A percentile compares a stretch with the other conserved stretches of the same genome.
Conservation (phyloP, 768 basidiomycete genomes). For the Hericium coralloides region DNA sequence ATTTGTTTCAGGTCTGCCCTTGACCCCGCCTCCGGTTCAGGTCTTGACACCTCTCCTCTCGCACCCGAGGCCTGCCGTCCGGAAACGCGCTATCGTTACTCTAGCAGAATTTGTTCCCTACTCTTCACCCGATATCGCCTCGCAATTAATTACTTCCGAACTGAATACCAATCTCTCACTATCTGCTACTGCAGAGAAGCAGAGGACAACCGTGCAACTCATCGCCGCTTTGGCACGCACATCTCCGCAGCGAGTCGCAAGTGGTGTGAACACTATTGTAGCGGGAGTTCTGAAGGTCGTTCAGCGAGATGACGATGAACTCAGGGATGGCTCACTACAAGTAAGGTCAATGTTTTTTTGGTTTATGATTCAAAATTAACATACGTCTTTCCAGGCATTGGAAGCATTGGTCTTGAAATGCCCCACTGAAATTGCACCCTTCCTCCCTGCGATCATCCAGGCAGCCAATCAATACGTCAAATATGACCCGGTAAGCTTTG, state of each 20-base stretch:
- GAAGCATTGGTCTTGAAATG: conserved; percentile 81
- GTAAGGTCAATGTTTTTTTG: conserved; percentile 23
- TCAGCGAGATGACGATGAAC: conserved; percentile 73
- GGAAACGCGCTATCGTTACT: conserved; percentile 87
- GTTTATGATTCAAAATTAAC: neutral
- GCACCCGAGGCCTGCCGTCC: conserved; percentile 76
- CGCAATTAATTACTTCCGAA: conserved; percentile 45
- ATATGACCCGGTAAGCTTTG: conserved; percentile 74
- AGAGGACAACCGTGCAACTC: conserved; percentile 72
- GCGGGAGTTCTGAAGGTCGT: conserved; percentile 64
- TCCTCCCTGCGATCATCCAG: conserved; percentile 58
- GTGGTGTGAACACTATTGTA: conserved; percentile 52
- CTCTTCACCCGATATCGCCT: conserved; percentile 54
- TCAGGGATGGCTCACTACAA: conserved; percentile 74
- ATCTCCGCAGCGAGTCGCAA: conserved; percentile 57
- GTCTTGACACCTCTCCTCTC: conserved; percentile 65
- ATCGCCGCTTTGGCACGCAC: conserved; percentile 73
- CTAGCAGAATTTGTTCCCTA: conserved; percentile 77
- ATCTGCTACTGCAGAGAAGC: conserved; percentile 51
- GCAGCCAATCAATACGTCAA: conserved; percentile 75
- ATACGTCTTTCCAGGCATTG: conserved; percentile 47
- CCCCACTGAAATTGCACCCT: conserved; percentile 73
- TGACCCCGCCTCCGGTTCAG: conserved; percentile 50
- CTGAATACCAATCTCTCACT: conserved; percentile 51
- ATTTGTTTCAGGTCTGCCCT: conserved; percentile 44